phyloP scores from a whole-genome alignment of 1,139 yeast genomes.

The Candida tetrigidarum region DNA sequence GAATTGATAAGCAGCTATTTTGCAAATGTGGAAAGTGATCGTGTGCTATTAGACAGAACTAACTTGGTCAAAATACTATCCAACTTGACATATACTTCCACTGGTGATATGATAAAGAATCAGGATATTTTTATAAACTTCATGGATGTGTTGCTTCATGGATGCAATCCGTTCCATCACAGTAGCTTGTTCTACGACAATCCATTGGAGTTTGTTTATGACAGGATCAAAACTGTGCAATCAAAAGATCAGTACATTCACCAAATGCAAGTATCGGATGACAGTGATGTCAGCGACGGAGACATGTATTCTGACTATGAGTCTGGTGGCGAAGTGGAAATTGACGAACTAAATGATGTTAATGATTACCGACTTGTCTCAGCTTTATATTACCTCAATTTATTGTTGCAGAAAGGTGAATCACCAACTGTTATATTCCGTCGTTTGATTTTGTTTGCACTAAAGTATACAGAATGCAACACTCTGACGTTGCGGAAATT shows the following conservation, averaged over 20 bases:
- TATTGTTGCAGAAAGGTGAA: conserved; percentile 31
- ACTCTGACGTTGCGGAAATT: conserved; percentile 9
- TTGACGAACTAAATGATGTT: not conserved
- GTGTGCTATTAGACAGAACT: not conserved
- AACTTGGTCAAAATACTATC: conserved; percentile 3
- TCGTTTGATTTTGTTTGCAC: conserved; percentile 30
- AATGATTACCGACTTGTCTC: conserved; percentile 6
- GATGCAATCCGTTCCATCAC: not conserved
- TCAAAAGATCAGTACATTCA: conserved; percentile 16
- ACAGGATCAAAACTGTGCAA: conserved; percentile 17
- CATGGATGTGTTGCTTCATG: conserved; percentile 1
- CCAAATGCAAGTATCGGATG: conserved; percentile 41
- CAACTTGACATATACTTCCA: conserved; percentile 1
- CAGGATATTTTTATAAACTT: conserved; percentile 4
- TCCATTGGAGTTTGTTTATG: conserved; percentile 12
- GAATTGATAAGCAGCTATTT: conserved; percentile 30
- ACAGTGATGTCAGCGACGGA: conserved; percentile 28
- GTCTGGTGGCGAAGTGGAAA: conserved; percentile 7
- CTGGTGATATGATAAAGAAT: not conserved
- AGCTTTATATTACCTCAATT: conserved; percentile 16
- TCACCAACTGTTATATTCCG: conserved; percentile 20
- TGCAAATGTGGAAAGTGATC: not conserved
- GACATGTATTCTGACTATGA: conserved; percentile 25
- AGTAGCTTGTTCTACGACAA: conserved; percentile 6
- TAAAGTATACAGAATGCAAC: conserved; percentile 22